These are phyloP conservation scores for Jatropha multifida DNA, from an alignment of 441 rosid genomes.

Conservation along the genomic window DNA sequence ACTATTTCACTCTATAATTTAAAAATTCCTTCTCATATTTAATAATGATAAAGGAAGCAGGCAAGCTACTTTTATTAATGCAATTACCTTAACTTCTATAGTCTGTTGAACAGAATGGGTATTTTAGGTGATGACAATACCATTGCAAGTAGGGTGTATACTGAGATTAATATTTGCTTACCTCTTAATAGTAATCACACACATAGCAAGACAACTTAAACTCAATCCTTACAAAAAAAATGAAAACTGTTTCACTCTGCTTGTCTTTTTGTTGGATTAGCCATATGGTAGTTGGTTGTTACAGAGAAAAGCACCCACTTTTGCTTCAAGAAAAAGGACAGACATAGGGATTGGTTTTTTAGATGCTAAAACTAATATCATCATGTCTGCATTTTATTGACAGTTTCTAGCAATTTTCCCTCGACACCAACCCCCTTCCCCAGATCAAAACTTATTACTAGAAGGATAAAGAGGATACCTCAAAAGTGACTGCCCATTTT, in stretches of 20 bases:
- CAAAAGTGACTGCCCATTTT: conserved; percentile 94
- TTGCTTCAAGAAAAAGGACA: neutral
- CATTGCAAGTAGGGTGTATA: neutral
- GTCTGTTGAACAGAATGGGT: neutral
- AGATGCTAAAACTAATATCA: neutral
- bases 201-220: no score
- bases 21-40: neutral
- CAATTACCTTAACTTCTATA: neutral
- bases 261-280: neutral
- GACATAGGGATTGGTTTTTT: neutral
- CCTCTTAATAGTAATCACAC: neutral
- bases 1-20: neutral
- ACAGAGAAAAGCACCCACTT: neutral
- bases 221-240: neutral
- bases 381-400: neutral
- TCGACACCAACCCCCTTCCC: neutral
- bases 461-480: conserved; percentile 48
- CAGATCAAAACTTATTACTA: conserved; percentile 5
- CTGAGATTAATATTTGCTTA: no score
- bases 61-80: neutral
- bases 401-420: neutral
- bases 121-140: neutral
- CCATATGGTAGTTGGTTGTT: neutral
- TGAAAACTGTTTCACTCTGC: neutral
- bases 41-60: neutral